Percentiles rank a stretch among this genome's conserved stretches.
These are phyloP conservation scores for Capsicum rhomboideum DNA, from an alignment of 257 asterid species.

Conservation along the genomic window DNA sequence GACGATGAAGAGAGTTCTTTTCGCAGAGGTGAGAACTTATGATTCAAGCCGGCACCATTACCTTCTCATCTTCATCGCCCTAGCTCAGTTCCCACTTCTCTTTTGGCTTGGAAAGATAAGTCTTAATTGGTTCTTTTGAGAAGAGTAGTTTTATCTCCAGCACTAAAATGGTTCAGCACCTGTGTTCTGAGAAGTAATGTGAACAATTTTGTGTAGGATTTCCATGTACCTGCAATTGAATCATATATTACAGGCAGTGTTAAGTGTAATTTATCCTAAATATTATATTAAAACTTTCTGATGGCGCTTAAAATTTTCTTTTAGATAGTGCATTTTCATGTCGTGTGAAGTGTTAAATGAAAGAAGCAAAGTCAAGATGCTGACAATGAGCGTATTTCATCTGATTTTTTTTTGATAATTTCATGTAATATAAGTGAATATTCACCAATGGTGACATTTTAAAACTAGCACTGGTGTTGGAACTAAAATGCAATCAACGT, in stretches of 20 bases:
- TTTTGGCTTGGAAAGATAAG: slow-evolving; percentile 29
- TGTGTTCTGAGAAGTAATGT: background rate
- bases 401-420: background rate
- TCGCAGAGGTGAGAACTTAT: slow-evolving; percentile 19
- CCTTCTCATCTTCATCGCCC: slow-evolving; percentile 28
- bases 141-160: background rate
- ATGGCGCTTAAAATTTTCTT: background rate
- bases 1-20: slow-evolving; percentile 29
- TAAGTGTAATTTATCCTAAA: background rate
- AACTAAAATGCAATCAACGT: background rate
- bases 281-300: background rate
- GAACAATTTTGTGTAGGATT: background rate
- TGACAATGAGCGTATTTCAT: background rate
- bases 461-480: background rate
- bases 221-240: background rate
- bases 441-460: background rate
- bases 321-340: background rate
- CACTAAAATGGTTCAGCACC: background rate
- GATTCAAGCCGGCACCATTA: slow-evolving; percentile 31
- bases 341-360: background rate
- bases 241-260: background rate
- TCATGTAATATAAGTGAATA: background rate
- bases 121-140: slow-evolving; percentile 25
- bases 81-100: slow-evolving; percentile 29
- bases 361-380: background rate